These are phyloP conservation scores for Tolypocladium ovalisporum DNA, from an alignment of 2,329 filamentous ascomycete species.

Conservation along the genomic window DNA sequence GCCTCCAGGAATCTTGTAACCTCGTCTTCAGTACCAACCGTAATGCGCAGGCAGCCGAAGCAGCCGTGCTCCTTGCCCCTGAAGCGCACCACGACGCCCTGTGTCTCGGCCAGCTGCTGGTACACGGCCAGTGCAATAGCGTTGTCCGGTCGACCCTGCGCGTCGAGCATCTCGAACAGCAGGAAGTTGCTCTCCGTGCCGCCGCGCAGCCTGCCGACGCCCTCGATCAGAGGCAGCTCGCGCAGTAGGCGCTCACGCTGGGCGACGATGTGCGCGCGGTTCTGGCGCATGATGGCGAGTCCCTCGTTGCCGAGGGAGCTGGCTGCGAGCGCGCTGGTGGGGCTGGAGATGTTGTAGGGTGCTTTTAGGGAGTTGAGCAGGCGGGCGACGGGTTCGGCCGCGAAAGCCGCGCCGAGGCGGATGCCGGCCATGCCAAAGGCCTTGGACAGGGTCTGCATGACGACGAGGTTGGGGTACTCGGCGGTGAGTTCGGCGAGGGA, in stretches of 20 bases:
- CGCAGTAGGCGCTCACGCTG: slow-evolving; percentile 68
- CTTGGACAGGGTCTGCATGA: slow-evolving; percentile 98
- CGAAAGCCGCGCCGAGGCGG: slow-evolving; percentile 77
- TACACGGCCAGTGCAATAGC: slow-evolving; percentile 69
- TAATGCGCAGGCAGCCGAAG: slow-evolving; percentile 78
- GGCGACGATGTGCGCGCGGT: slow-evolving; percentile 57
- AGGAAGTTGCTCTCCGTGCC: slow-evolving; percentile 81
- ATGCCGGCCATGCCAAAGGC: slow-evolving; percentile 95
- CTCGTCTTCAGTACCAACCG: slow-evolving; percentile 81
- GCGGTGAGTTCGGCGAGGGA: slow-evolving; percentile 85
- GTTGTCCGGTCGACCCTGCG: slow-evolving; percentile 66
- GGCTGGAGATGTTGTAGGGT: slow-evolving; percentile 88
- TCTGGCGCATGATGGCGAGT: slow-evolving; percentile 59
- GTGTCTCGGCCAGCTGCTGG: slow-evolving; percentile 70
- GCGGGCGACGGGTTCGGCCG: slow-evolving; percentile 59
- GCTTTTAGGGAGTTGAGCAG: slow-evolving; percentile 90
- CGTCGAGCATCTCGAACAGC: slow-evolving; percentile 76
- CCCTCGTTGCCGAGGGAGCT: slow-evolving; percentile 60
- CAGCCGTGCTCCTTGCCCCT: slow-evolving; percentile 88
- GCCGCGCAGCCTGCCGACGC: slow-evolving; percentile 71
- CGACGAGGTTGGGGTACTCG: slow-evolving; percentile 90
- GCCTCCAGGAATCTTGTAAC: slow-evolving; percentile 68
- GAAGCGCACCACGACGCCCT: slow-evolving; percentile 87
- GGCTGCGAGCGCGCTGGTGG: slow-evolving; percentile 70
- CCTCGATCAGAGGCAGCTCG: slow-evolving; percentile 64